Percentiles rank a stretch among this genome's conserved stretches.
These are phyloP conservation scores for Diaporthe sp. DNA, from an alignment of 2,329 filamentous ascomycete genomes.

Conservation along the genomic window DNA sequence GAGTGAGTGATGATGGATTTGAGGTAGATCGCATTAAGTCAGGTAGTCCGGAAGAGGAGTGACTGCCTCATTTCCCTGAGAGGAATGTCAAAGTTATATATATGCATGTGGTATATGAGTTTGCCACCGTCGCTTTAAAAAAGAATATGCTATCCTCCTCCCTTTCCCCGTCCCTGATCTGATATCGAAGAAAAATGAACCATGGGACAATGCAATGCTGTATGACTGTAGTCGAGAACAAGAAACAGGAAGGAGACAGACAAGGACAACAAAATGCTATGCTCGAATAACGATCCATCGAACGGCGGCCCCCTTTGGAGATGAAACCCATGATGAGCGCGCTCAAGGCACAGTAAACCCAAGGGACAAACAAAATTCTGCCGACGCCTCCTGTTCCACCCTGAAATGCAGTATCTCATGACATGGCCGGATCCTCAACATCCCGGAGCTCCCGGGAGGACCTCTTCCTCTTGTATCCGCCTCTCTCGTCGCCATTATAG, in stretches of 20 bases:
- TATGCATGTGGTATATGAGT: conserved; percentile 26
- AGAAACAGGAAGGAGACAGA: background rate
- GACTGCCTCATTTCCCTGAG: background rate
- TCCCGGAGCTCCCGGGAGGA: background rate
- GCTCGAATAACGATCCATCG: background rate
- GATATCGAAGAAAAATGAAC: background rate
- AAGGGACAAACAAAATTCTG: conserved; percentile 11
- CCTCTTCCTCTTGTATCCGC: conserved; percentile 30
- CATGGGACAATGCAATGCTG: conserved; percentile 24
- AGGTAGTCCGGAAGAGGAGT: background rate
- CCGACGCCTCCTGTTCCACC: conserved; percentile 9
- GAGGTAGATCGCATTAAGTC: background rate
- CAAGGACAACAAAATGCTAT: conserved; percentile 23
- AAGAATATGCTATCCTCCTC: conserved; percentile 5
- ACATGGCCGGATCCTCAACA: conserved; percentile 12
- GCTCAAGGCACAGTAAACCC: conserved; percentile 1
- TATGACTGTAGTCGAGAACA: background rate
- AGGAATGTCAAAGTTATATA: background rate
- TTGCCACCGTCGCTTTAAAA: conserved; percentile 14
- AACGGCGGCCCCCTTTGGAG: background rate
- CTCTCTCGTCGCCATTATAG: conserved; percentile 23
- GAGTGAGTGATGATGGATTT: no score
- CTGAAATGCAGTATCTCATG: conserved; percentile 14
- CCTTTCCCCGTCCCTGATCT: background rate
- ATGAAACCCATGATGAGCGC: background rate